Base-by-base conservation (phyloP, 129 eudicot genomes). In the Pulicaria dysenterica region DNA sequence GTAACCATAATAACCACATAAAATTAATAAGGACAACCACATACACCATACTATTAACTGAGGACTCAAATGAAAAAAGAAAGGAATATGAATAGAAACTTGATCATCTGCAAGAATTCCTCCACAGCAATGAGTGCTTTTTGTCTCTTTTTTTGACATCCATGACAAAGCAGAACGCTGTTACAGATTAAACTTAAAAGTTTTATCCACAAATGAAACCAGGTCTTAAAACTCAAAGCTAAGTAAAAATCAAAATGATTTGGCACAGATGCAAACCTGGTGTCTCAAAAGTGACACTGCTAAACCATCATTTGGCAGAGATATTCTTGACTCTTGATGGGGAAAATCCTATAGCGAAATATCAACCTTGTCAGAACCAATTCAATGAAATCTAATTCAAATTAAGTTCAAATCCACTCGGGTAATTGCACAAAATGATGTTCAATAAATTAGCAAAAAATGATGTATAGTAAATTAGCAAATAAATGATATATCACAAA, bases 71-170 rank as follows among this genome's bases (percentile, higher is more conserved):
- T 40, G 24, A 53, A 16, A 42, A 69, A 19, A 3, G 51, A 47
- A 63, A 65, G 47, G 69, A 66, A 72, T 54, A 55, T 38, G 36
- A 16, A 70, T 80, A 75, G 49, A 37, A 77, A 92, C 98, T 85
- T 93, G 98, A 80, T 93, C 98, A 80, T 93, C 98, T 8, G 98
- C 98, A 76, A 93, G 92, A 81, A 93, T 85, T 69, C 98, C 98
- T 70, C 98, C 98, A 78, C 88, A 85, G 80, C 98, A 93, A 31
- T 62, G 85, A 57, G 57, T 60, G 78, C 85, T 78, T 54, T 54
- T 75, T 6, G 86, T 89, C 82, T 93, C 98, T 77, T 83, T 93
- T 65, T 79, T 87, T 63, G 87, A 79, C 98, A 93, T 93, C 98
- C 98, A 93, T 54, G 91, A 82, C 70, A 93, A 83, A 76, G 98